phyloP scores from a whole-genome alignment of 176 grass and related monocot genomes.

The Oryza meridionalis region DNA sequence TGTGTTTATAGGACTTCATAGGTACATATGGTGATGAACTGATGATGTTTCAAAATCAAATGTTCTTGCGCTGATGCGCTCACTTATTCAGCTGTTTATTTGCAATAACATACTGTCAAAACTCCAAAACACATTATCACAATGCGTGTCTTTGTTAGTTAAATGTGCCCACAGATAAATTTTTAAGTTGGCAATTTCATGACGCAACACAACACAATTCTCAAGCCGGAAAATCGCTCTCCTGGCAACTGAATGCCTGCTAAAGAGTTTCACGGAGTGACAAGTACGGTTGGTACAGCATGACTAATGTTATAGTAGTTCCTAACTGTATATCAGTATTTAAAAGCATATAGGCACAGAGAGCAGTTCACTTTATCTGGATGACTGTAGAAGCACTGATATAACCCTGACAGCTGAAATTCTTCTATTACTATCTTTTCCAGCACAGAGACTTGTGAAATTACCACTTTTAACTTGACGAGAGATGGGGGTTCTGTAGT shows the following conservation, averaged over 20 bases:
- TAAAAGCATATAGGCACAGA: neutral
- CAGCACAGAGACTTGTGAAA: neutral
- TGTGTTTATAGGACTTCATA: neutral
- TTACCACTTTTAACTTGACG: neutral
- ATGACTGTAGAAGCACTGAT: neutral
- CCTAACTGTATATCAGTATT: neutral
- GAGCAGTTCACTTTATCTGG: neutral
- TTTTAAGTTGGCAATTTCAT: neutral
- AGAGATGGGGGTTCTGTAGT: conserved; percentile 9
- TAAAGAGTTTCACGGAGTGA: neutral
- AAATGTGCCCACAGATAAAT: neutral
- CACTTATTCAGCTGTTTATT: neutral
- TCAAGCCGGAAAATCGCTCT: neutral
- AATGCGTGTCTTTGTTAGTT: neutral
- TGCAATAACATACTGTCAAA: neutral
- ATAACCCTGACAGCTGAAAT: neutral
- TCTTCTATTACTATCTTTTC: conserved; percentile 2
- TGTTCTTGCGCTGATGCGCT: neutral
- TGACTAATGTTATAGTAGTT: neutral
- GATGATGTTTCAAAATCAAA: neutral
- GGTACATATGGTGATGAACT: neutral
- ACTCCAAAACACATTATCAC: neutral
- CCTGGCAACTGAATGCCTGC: neutral
- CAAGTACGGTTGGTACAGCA: neutral
- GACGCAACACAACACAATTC: neutral